Evolutionary conservation across 352 stramenopile species (phyloP), one percentile per base, ranked within the genome.

Genomic region (Phytopythium chamaehyphon): DNA sequence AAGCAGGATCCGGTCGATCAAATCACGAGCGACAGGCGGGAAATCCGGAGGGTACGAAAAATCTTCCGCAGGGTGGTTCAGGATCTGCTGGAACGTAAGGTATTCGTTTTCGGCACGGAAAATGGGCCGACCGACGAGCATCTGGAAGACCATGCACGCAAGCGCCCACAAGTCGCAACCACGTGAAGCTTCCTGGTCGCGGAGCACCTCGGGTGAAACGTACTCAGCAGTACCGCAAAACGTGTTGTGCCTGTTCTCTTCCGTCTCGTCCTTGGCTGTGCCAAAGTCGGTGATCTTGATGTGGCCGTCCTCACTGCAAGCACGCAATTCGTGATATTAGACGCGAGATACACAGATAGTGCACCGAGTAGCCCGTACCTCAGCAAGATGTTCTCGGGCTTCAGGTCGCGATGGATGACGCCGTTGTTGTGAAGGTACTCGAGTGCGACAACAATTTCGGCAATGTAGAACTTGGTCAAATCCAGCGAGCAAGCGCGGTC

Each of bases 331-430:
- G 16, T 12, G 37, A 19, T 42, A 22, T 28, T 22, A 11, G 7
- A 50, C 15, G 24, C 1, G 10, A n/a, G n/a, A n/a, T n/a, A n/a
- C n/a, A 21, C 35, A 6, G 11, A 1, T 18, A 23, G 18, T 4
- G n/a, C 39, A 38, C 1, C 16, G 5, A 6, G 18, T 55, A n/a
- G n/a, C n/a, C n/a, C 44, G 6, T 51, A 74, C 57, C 53, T 88
- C 24, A 96, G 64, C 31, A 96, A 54, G 40, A 96, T 93, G 62
- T 96, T 96, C 45, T 96, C 88, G 1, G 88, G 88, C 56, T 96
- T 96, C 22, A 99, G 87, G 62, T 99, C 96, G 35, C 96, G 71
- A 65, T 99, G 96, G 55, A 99, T 98, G 8, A 99, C 74, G 45
- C 93, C 78, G 48, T 88, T 90, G 31, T 81, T 83, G 64, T 98